Evolutionary conservation across 2,329 filamentous ascomycete species (phyloP).

Genomic region (Cordyceps tenuipes): DNA sequence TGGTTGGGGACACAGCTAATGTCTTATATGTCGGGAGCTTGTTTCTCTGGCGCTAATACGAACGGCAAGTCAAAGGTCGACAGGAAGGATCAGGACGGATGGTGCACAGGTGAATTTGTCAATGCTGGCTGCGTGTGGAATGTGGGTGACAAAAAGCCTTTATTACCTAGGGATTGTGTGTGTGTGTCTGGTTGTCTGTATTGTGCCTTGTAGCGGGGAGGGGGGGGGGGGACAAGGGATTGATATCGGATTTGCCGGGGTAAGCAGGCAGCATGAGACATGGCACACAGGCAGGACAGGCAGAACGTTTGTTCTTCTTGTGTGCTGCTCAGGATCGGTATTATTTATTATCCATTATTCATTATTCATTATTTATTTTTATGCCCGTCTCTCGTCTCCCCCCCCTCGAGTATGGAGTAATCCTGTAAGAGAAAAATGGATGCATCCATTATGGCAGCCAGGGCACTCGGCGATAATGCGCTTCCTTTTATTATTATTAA

Average conservation of each 20-base stretch:
- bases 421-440: no score
- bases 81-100: background rate
- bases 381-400: background rate
- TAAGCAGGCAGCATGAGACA: background rate
- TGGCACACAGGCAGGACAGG: background rate
- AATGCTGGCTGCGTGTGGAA: background rate
- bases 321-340: background rate
- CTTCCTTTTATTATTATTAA: background rate
- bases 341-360: no score
- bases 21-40: background rate
- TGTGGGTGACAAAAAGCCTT: constrained; percentile 1
- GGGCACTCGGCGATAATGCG: background rate
- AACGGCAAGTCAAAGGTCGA: background rate
- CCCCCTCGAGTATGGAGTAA: no score
- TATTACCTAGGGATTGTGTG: no score
- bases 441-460: background rate
- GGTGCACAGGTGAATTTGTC: background rate
- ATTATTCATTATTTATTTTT: no score
- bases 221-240: constrained; percentile 2
- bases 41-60: background rate
- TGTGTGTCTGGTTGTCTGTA: background rate
- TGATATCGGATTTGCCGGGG: constrained; percentile 8
- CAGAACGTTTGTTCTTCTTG: constrained; percentile 8
- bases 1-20: background rate
- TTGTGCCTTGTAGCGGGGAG: no score